A percentile compares a stretch with the other conserved stretches of the same genome.
Evolutionary conservation across 352 stramenopile species (phyloP).

Genomic region (Globisporangium barbulae): DNA sequence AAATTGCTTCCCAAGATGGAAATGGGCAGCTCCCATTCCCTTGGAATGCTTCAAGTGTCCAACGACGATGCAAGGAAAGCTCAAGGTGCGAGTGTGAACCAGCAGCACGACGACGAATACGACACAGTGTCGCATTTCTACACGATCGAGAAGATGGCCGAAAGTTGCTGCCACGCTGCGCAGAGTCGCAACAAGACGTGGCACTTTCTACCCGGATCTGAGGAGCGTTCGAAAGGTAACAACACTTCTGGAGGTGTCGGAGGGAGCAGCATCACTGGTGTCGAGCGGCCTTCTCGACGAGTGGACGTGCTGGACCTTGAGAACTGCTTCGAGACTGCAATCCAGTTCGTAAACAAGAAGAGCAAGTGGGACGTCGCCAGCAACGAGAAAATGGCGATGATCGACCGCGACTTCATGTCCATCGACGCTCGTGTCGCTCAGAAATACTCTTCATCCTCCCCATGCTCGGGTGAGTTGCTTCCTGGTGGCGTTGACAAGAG

Average conservation of each 20-base stretch:
- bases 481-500: background rate
- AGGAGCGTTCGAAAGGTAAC: constrained; percentile 54
- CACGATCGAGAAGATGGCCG: constrained; percentile 68
- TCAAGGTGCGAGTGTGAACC: constrained; percentile 11
- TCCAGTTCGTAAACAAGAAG: constrained; percentile 55
- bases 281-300: constrained; percentile 58
- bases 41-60: background rate
- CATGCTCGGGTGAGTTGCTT: background rate
- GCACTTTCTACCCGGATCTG: constrained; percentile 62
- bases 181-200: constrained; percentile 74
- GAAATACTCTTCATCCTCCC: constrained; percentile 19
- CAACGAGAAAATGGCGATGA: constrained; percentile 46
- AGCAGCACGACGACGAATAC: constrained; percentile 26
- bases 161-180: constrained; percentile 65
- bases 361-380: constrained; percentile 39
- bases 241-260: constrained; percentile 31
- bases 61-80: constrained; percentile 12
- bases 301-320: constrained; percentile 71
- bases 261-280: constrained; percentile 41
- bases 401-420: constrained; percentile 67
- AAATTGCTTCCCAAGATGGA: constrained; percentile 19
- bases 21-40: background rate
- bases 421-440: constrained; percentile 43
- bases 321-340: constrained; percentile 62
- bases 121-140: constrained; percentile 68